Percentiles rank a stretch among this genome's conserved stretches.
These are phyloP conservation scores for Dunaliella sp. DNA, from an alignment of 139 green algal genomes.

Conservation along the genomic window DNA sequence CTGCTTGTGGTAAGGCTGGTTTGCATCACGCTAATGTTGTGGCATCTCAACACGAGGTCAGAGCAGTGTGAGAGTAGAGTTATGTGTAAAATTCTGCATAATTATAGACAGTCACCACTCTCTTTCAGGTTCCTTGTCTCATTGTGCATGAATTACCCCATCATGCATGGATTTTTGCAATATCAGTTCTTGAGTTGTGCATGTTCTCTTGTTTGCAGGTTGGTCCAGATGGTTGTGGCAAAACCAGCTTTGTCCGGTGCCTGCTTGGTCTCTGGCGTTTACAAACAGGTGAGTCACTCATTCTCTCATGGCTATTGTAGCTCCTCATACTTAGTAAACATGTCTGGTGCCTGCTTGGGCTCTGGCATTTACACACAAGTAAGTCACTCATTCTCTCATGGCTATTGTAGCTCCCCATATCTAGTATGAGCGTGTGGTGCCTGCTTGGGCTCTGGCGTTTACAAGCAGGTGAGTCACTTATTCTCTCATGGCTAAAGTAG, in stretches of 20 bases:
- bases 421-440: not conserved
- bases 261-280: not conserved
- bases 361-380: not conserved
- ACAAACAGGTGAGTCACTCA: not conserved
- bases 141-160: no score
- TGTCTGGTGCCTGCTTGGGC: not conserved
- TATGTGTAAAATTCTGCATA: not conserved
- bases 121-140: no score
- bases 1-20: not conserved
- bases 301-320: not conserved
- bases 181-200: not conserved
- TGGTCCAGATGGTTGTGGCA: not conserved
- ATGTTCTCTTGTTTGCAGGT: not conserved
- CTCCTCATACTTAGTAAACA: not conserved
- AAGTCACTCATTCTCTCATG: not conserved
- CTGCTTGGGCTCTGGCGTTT: no score
- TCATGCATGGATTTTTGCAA: not conserved
- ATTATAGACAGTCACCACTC: no score
- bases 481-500: no score
- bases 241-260: not conserved
- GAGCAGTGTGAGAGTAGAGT: not conserved
- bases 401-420: not conserved
- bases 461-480: no score
- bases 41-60: not conserved
- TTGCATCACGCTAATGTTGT: not conserved